Evolutionary conservation across 306 rosid species (phyloP), one percentile per base, ranked within the genome.

Genomic region (Morella rubra): DNA sequence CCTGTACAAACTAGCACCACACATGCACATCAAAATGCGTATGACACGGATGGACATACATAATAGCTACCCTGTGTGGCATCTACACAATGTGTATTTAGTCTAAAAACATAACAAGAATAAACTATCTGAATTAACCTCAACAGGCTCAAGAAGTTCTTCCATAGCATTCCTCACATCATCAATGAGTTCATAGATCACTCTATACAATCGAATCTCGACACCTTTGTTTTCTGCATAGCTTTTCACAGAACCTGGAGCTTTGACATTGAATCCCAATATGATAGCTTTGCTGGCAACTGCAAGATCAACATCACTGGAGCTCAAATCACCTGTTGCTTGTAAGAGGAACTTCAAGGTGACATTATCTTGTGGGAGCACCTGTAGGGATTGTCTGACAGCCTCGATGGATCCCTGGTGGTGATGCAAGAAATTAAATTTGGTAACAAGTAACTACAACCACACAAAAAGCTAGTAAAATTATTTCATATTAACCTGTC

Each of bases 101-200:
- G 46, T 65, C 16, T 40, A 40, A 65, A 40, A 16, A 18, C 19
- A 62, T 16, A 41, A 4, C 15, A 7, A 41, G 16, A 15, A 60
- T 10, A 24, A 60, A 13, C 60, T 59, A 76, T 68, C 69, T 76
- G 76, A 74, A 83, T 80, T 83, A 73, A 95, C 99, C 97, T 91
- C 96, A 73, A 92, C 92, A 62, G 87, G 73, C 8, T 95, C 97
- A 41, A 95, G 79, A 58, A 95, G 97, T 55, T 97, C 99, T 85
- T 95, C 99, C 99, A 95, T 95, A 81, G 99, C 99, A 8, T 89
- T 89, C 77, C 97, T 85, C 44, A 92, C 92, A 44, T 95, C 97
- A 73, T 90, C 99, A 49, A 92, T 92, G 41, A 95, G 91, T 77
- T 95, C 99, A 73, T 95, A 95, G 72, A 95, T 95, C 58, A 95